Evolutionary conservation across 192 early-diverging fungal species (phyloP), one percentile per base, ranked within the genome.

Genomic region (Piromyces sp.): DNA sequence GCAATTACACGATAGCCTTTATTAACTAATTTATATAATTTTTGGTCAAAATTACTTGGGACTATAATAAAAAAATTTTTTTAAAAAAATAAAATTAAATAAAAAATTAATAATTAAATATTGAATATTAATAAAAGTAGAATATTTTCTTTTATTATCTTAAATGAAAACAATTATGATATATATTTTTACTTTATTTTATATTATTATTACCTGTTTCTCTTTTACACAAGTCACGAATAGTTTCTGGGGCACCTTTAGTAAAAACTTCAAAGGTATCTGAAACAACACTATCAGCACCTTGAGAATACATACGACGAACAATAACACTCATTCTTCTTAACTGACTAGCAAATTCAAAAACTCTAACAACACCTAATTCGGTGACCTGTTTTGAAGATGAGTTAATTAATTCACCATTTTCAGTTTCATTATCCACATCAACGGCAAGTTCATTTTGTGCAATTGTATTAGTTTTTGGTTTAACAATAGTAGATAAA

Each of bases 1-100:
- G 96, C 98, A 83, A 99, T 96, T 26, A 99, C 95, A 81, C 97
- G 95, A 87, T 96, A 99, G 12, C 98, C 97, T 84, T 94, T 93
- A 86, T 98, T 95, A 11, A 97, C 95, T 84, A 97, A 97, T 80
- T 90, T 91, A 33, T 92, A 86, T 22, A 99, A 89, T 30, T 89
- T 87, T 79, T 93, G 89, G 80, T 94, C 87, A 84, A 95, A 98
- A 87, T 98, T 93, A 14, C 85, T 83, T 0, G 98, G 98, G 26
- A 99, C 93, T 94, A n/a, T n/a, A n/a, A n/a, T n/a, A n/a, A n/a
- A n/a, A n/a, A n/a, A n/a, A n/a, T n/a, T n/a, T n/a, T n/a, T n/a
- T n/a, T n/a, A n/a, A n/a, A n/a, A n/a, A n/a, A n/a, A n/a, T n/a
- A n/a, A n/a, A n/a, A n/a, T n/a, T n/a, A n/a, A n/a, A n/a, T n/a